Conservation (phyloP, 2,329 filamentous ascomycete species). For the Clarireedia paspali region DNA sequence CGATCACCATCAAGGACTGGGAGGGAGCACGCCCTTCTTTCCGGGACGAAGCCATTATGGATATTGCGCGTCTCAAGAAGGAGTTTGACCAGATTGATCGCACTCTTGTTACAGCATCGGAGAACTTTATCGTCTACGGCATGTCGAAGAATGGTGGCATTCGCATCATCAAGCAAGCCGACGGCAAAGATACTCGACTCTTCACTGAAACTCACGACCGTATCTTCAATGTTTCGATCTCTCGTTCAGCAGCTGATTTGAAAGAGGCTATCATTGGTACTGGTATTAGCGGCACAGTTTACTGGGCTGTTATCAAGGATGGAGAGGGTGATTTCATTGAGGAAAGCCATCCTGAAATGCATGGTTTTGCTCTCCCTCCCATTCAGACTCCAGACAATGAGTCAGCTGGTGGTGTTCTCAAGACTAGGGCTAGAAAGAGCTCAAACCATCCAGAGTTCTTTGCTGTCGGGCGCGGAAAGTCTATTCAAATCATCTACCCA, state of each 20-base stretch:
- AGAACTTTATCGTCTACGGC: slow-evolving; percentile 88
- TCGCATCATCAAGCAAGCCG: slow-evolving; percentile 87
- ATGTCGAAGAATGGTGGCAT: slow-evolving; percentile 90
- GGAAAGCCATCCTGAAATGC: slow-evolving; percentile 70
- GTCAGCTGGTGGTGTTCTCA: slow-evolving; percentile 82
- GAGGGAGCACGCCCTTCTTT: slow-evolving; percentile 54
- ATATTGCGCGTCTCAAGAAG: slow-evolving; percentile 92
- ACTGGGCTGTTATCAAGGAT: slow-evolving; percentile 80
- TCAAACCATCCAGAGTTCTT: slow-evolving; percentile 89
- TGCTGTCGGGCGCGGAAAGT: slow-evolving; percentile 90
- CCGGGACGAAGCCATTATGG: slow-evolving; percentile 74
- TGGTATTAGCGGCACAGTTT: slow-evolving; percentile 91
- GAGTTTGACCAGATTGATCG: slow-evolving; percentile 97
- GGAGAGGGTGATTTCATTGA: slow-evolving; percentile 73
- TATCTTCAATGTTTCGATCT: slow-evolving; percentile 88
- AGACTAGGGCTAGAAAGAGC: slow-evolving; percentile 89
- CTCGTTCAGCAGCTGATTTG: slow-evolving; percentile 53
- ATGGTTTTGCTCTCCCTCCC: slow-evolving; percentile 84
- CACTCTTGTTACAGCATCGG: slow-evolving; percentile 81
- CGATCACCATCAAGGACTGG: slow-evolving; percentile 64
- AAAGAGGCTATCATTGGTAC: slow-evolving; percentile 85
- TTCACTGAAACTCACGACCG: slow-evolving; percentile 89
- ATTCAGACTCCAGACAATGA: slow-evolving; percentile 82
- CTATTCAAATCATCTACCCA: slow-evolving; percentile 81
- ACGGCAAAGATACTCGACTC: slow-evolving; percentile 83